Evolutionary conservation across 1,284 basidiomycete species (phyloP), one percentile per base, ranked within the genome.

Genomic region (Ganoderma boninense): DNA sequence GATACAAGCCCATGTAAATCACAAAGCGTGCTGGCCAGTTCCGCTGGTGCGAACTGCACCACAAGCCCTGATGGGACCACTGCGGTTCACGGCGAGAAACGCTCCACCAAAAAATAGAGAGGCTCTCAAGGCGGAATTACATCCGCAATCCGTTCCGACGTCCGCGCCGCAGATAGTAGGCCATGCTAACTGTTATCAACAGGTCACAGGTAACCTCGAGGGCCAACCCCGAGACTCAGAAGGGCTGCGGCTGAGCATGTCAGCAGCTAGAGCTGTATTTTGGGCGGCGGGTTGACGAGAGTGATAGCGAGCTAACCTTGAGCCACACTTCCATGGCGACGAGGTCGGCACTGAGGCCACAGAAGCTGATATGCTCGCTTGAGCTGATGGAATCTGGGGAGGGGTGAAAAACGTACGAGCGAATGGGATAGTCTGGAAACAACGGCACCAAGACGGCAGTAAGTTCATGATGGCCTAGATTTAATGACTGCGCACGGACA

Each of bases 111-210:
- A n/a, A n/a, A n/a, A n/a, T n/a, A n/a, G n/a, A n/a, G n/a, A n/a
- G n/a, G n/a, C n/a, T n/a, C n/a, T n/a, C n/a, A n/a, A n/a, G n/a
- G n/a, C n/a, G n/a, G n/a, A n/a, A n/a, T n/a, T n/a, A n/a, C n/a
- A n/a, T n/a, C 18, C 54, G 54, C 4, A 57, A 35, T 0, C 54
- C 16, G 32, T 35, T 57, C 29, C 32, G 54, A 32, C 54, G 54
- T 57, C 29, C 54, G 16, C 54, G 54, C 26, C 35, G 54, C 29
- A 57, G 54, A 20, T 57, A 57, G 54, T 57, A 57, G 16, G 54
- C 32, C 54, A 57, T 29, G 32, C 29, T 35, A 0, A 11, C 18
- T 1, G 29, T 35, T 32, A 57, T 57, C 54, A 57, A 4, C 29
- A 57, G 18, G 32, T 57, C 26, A 20, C 54, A 57, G 18, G 54